Evolutionary conservation across 148 eudicot genomes (phyloP).

Genomic region (Chenopodium album): DNA sequence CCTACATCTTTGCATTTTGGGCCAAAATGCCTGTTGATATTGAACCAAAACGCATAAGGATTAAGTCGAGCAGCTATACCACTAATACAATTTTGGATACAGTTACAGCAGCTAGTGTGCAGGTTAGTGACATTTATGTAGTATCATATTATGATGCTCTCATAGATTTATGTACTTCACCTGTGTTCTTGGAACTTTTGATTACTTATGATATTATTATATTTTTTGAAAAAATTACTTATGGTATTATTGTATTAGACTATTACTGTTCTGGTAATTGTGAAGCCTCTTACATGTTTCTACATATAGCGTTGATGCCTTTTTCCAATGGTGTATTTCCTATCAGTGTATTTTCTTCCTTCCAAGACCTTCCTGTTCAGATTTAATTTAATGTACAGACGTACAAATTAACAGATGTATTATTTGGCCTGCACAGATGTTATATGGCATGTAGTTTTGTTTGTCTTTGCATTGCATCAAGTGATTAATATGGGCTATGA

Average conservation of each 20-base stretch:
- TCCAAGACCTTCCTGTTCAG: not conserved
- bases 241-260: not conserved
- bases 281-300: not conserved
- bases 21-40: conserved; percentile 64
- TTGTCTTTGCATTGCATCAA: not conserved
- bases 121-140: conserved; percentile 43
- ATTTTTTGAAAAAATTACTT: not conserved
- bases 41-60: conserved; percentile 74
- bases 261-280: not conserved
- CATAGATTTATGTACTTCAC: not conserved
- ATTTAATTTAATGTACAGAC: not conserved
- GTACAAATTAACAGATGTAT: not conserved
- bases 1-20: conserved; percentile 91
- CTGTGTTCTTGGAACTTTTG: not conserved
- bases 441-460: not conserved
- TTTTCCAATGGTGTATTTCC: not conserved
- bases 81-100: conserved; percentile 74
- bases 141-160: not conserved
- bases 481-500: not conserved
- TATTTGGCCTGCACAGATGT: not conserved
- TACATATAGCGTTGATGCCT: not conserved
- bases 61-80: conserved; percentile 83
- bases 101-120: conserved; percentile 89
- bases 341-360: not conserved
- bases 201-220: not conserved